Percentiles rank a stretch among this genome's conserved stretches.
phyloP scores from a whole-genome alignment of 805 yeast genomes.

The Nakazawaea molendinolei region DNA sequence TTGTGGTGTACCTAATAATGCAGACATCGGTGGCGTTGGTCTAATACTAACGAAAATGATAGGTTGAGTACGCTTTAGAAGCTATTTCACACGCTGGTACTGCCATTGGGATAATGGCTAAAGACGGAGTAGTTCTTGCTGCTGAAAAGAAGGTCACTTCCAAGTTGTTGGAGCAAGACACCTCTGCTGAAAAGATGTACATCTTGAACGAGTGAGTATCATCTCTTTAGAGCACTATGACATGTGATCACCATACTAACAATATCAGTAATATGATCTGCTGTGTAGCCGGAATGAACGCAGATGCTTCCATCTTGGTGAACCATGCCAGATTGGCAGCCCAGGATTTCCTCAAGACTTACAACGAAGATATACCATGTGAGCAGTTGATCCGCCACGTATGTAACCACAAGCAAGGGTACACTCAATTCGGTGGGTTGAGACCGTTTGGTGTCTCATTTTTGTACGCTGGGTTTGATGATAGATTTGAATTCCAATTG shows the following conservation, averaged over 20 bases:
- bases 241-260: neutral
- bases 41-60: conserved; percentile 9
- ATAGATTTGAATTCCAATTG: conserved; percentile 81
- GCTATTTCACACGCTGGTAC: conserved; percentile 82
- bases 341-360: conserved; percentile 77
- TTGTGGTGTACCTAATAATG: too few species aligned
- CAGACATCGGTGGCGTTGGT: too few species aligned
- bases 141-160: conserved; percentile 95
- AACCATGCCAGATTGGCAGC: conserved; percentile 81
- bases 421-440: conserved; percentile 97
- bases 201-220: conserved; percentile 57
- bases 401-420: conserved; percentile 94
- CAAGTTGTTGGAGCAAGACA: conserved; percentile 88
- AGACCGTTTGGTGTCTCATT: conserved; percentile 98
- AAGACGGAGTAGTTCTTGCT: conserved; percentile 88
- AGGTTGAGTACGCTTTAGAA: conserved; percentile 93
- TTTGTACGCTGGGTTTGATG: conserved; percentile 93
- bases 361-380: conserved; percentile 91
- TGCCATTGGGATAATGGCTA: conserved; percentile 69
- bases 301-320: conserved; percentile 90
- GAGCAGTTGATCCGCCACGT: conserved; percentile 82
- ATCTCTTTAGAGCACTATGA: neutral
- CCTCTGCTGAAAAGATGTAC: conserved; percentile 89
- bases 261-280: conserved; percentile 53
- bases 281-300: conserved; percentile 97